phyloP scores from a whole-genome alignment of 768 basidiomycete species.

The Kwoniella dendrophila region DNA sequence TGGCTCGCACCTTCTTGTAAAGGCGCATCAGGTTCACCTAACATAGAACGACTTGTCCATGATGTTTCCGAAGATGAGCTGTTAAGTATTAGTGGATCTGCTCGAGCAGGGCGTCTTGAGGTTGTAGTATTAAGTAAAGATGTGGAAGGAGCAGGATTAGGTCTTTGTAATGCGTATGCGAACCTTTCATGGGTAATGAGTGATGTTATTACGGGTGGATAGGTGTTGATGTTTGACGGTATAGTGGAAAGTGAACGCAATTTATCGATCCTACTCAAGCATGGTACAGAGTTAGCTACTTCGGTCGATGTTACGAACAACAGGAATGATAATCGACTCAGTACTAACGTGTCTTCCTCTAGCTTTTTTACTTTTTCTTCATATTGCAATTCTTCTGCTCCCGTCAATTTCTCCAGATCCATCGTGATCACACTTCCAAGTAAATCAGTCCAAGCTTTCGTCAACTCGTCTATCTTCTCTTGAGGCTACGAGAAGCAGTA shows the following conservation, averaged over 20 bases:
- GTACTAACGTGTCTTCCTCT: slow-evolving; percentile 31
- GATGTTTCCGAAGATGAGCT: slow-evolving; percentile 9
- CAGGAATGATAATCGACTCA: background rate
- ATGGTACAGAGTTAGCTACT: background rate
- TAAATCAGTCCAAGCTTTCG: slow-evolving; percentile 38
- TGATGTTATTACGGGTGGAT: slow-evolving; percentile 40
- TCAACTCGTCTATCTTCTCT: slow-evolving; percentile 33
- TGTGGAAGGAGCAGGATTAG: slow-evolving; percentile 41
- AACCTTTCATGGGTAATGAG: slow-evolving; percentile 43
- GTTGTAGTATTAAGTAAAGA: slow-evolving; percentile 38
- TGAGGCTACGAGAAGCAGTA: slow-evolving; percentile 27
- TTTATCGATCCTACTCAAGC: slow-evolving; percentile 22
- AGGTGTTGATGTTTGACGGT: slow-evolving; percentile 50
- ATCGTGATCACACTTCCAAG: slow-evolving; percentile 32
- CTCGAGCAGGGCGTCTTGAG: slow-evolving; percentile 20
- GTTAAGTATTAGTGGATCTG: slow-evolving; percentile 13
- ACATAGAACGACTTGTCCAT: slow-evolving; percentile 43
- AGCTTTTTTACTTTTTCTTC: slow-evolving; percentile 30
- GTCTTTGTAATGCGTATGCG: slow-evolving; percentile 39
- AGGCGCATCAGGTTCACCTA: slow-evolving; percentile 48
- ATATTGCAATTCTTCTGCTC: slow-evolving; percentile 30
- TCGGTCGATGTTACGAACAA: background rate
- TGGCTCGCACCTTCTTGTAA: slow-evolving; percentile 3
- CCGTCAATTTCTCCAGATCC: slow-evolving; percentile 40
- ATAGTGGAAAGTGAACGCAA: slow-evolving; percentile 34